A percentile compares a stretch with the other conserved stretches of the same genome.
These are phyloP conservation scores for Claviceps capensis DNA, from an alignment of 2,329 filamentous ascomycete species.

Conservation along the genomic window DNA sequence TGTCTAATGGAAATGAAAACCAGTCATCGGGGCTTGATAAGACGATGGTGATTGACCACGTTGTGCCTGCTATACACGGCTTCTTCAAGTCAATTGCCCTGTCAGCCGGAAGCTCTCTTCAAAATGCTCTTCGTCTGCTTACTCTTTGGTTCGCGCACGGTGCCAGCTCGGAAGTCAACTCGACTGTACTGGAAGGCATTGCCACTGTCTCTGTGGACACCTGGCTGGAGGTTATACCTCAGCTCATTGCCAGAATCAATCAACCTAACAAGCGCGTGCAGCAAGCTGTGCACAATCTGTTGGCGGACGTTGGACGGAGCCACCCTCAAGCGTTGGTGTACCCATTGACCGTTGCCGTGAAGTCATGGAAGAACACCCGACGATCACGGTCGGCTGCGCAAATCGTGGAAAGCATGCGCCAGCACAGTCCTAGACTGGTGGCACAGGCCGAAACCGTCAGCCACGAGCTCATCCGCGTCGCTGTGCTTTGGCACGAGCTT, in stretches of 20 bases:
- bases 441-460: conserved; percentile 93
- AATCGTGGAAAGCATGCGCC: conserved; percentile 97
- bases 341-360: conserved; percentile 94
- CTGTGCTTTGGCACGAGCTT: conserved; percentile 94
- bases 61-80: conserved; percentile 85
- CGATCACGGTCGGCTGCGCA: conserved; percentile 77
- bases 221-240: conserved; percentile 96
- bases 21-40: conserved; percentile 34
- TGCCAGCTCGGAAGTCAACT: conserved; percentile 74
- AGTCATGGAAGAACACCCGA: conserved; percentile 68
- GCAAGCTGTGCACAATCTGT: conserved; percentile 78
- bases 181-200: conserved; percentile 80
- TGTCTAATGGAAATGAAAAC: conserved; percentile 53
- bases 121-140: conserved; percentile 83
- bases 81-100: conserved; percentile 97
- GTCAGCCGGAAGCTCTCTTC: conserved; percentile 80
- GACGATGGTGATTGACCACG: conserved; percentile 65
- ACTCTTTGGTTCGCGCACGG: conserved; percentile 96
- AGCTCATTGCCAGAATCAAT: conserved; percentile 94
- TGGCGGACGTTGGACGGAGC: conserved; percentile 83
- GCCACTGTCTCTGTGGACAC: conserved; percentile 89
- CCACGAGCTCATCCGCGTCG: conserved; percentile 90
- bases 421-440: conserved; percentile 83
- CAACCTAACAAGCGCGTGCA: conserved; percentile 84
- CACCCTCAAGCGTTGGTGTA: conserved; percentile 96